Percentiles rank a stretch among this genome's conserved stretches.
These are phyloP conservation scores for Fusarium sp. DNA, from an alignment of 2,329 filamentous ascomycete species.

Conservation along the genomic window DNA sequence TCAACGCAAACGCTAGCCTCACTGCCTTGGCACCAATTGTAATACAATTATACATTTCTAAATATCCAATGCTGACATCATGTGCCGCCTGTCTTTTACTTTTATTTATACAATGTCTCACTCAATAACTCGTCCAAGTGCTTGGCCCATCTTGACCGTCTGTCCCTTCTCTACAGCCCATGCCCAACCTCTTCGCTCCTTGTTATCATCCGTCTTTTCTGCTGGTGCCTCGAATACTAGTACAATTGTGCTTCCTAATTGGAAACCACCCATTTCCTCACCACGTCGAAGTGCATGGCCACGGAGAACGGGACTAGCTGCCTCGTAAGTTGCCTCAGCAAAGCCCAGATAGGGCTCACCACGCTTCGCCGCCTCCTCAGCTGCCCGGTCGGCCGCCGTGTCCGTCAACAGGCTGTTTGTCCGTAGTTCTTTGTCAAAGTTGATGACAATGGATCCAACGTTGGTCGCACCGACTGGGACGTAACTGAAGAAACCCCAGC, in stretches of 20 bases:
- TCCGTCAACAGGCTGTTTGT: conserved; percentile 93
- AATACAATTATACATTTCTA: conserved; percentile 26
- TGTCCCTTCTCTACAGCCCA: conserved; percentile 91
- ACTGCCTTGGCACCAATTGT: neutral
- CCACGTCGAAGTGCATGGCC: conserved; percentile 85
- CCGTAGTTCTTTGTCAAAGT: conserved; percentile 93
- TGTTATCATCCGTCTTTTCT: conserved; percentile 60
- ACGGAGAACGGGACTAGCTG: conserved; percentile 76
- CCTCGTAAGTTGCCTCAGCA: conserved; percentile 86
- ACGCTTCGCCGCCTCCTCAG: conserved; percentile 75
- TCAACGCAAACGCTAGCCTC: neutral
- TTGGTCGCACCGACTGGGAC: conserved; percentile 97
- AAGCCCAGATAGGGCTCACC: conserved; percentile 91
- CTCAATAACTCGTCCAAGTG: conserved; percentile 76
- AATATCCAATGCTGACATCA: conserved; percentile 23
- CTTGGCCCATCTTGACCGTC: conserved; percentile 87
- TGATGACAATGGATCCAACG: conserved; percentile 94
- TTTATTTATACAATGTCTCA: conserved; percentile 35
- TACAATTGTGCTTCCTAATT: conserved; percentile 92
- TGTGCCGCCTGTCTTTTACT: conserved; percentile 16
- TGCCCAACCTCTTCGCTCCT: conserved; percentile 73
- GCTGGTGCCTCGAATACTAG: conserved; percentile 93
- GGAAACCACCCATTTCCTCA: conserved; percentile 98
- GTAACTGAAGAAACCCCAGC: conserved; percentile 96
- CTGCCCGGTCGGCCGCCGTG: conserved; percentile 86